Base-by-base conservation (phyloP, 148 eudicot genomes). In the Persicaria tinctoria region DNA sequence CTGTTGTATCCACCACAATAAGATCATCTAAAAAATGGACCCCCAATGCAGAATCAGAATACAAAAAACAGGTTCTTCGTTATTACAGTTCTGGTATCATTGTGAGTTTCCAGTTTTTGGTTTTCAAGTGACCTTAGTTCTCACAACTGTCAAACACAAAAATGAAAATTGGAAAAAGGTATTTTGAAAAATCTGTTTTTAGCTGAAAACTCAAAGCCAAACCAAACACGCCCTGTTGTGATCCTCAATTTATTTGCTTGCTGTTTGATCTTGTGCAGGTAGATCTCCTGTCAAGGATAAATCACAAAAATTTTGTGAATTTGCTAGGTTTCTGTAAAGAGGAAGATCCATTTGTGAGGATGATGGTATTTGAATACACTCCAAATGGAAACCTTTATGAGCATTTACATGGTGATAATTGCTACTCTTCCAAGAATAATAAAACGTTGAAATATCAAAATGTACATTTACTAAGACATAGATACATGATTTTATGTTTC, bases 321-420 rank as follows among this genome's bases (percentile, higher is more conserved):
- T 88, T 89, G 68, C 86, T 89, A 54, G 93, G 93, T 27, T 85
- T 79, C 73, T 89, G 93, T 44, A 86, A 83, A 79, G 93, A 89
- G 78, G 85, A 87, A 17, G 82, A 89, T 57, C 91, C 93, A 49
- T 89, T 89, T 72, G 88, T 85, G 53, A 77, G 93, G 80, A 87
- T 89, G 91, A 89, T 89, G 93, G 93, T 89, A 38, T 89, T 87
- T 76, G 93, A 89, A 76, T 89, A 89, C 79, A 84, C 90, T 75
- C 86, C 93, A 5, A 86, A 89, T 46, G 93, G 93, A 18, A 82
- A 63, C 74, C 84, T 89, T 10, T 87, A 78, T 46, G 93, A 89
- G 87, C 93, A 87, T 83, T 74, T 89, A 23, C 93, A 89, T 78
- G 90, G 93, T 89, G 75, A 83, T 8, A 5, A 14, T 41, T 66